These are phyloP conservation scores for Epichloe sylvatica DNA, from an alignment of 2,329 filamentous ascomycete species.

Conservation along the genomic window DNA sequence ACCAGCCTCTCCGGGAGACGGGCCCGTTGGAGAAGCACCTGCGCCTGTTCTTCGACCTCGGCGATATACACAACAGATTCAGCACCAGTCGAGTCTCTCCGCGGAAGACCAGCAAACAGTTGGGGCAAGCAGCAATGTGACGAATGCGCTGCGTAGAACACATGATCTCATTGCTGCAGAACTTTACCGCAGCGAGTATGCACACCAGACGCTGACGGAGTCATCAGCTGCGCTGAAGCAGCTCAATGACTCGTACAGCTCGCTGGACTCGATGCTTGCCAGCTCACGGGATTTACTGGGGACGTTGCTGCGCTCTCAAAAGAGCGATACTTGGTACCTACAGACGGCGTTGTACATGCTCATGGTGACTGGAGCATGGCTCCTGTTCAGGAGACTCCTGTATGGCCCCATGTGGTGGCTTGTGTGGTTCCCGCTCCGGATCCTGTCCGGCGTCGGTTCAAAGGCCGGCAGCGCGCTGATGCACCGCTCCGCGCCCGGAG, in stretches of 20 bases:
- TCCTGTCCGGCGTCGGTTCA: conserved; percentile 46
- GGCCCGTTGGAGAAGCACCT: conserved; percentile 9
- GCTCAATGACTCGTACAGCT: conserved; percentile 67
- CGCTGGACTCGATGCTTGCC: conserved; percentile 62
- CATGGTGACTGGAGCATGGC: conserved; percentile 63
- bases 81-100: conserved; percentile 27
- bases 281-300: conserved; percentile 62
- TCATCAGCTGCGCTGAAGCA: conserved; percentile 70
- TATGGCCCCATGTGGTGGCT: conserved; percentile 90
- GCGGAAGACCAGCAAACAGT: conserved; percentile 60
- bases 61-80: conserved; percentile 17
- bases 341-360: conserved; percentile 80
- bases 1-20: conserved; percentile 15
- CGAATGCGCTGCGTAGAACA: conserved; percentile 66
- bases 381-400: conserved; percentile 68
- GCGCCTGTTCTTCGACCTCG: conserved; percentile 10
- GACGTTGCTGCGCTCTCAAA: conserved; percentile 72
- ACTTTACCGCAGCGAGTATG: conserved; percentile 75
- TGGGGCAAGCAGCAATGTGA: conserved; percentile 70
- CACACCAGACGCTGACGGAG: conserved; percentile 74
- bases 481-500: conserved; percentile 13
- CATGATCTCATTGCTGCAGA: conserved; percentile 78
- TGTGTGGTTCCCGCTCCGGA: conserved; percentile 64
- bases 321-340: conserved; percentile 96
- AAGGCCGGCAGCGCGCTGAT: conserved; percentile 41